Conservation (phyloP, 768 basidiomycete species). For the Polyporus arcularius region DNA sequence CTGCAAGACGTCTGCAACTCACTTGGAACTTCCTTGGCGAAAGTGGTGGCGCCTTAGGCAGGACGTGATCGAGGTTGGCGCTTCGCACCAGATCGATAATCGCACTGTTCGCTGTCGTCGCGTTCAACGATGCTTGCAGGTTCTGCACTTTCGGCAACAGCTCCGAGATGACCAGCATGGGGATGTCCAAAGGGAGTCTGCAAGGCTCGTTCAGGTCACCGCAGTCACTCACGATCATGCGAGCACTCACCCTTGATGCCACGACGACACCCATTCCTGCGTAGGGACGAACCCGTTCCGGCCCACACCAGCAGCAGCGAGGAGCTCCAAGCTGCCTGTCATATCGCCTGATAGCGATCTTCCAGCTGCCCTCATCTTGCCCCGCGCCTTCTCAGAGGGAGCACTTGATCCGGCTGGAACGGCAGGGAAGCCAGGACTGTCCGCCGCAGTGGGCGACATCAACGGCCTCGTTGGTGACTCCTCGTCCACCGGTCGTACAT, state of each 20-base stretch:
- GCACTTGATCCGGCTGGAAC: conserved; percentile 26
- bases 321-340: conserved; percentile 58
- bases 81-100: conserved; percentile 77
- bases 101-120: conserved; percentile 61
- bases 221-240: neutral
- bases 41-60: conserved; percentile 70
- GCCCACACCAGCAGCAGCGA: conserved; percentile 72
- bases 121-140: conserved; percentile 67
- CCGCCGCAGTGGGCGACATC: conserved; percentile 47
- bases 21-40: conserved; percentile 77
- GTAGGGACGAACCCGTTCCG: conserved; percentile 93
- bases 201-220: neutral
- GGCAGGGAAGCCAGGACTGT: conserved; percentile 21
- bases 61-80: conserved; percentile 66
- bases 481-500: conserved; percentile 27
- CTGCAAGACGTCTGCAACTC: conserved; percentile 28
- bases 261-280: conserved; percentile 96
- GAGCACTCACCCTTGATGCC: conserved; percentile 86
- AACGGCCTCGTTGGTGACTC: conserved; percentile 38
- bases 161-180: conserved; percentile 88
- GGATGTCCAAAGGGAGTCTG: conserved; percentile 85
- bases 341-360: conserved; percentile 54
- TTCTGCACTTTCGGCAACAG: conserved; percentile 83
- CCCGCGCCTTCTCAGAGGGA: conserved; percentile 83
- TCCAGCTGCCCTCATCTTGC: conserved; percentile 81